Evolutionary conservation across 2,329 filamentous ascomycete species (phyloP), one percentile per base, ranked within the genome.

Genomic region (Xylaria sp.): DNA sequence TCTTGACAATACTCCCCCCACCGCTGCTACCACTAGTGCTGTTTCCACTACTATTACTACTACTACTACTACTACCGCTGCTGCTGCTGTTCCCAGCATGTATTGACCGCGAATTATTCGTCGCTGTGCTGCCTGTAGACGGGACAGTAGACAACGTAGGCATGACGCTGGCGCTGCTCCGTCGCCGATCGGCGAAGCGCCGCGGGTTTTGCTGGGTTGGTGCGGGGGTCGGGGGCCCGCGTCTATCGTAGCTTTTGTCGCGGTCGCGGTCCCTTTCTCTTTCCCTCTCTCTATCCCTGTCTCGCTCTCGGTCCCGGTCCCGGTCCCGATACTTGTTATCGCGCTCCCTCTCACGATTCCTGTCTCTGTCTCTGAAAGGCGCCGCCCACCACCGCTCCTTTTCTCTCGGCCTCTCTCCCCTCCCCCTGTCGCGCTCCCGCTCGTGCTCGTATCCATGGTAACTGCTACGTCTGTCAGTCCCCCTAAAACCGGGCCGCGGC

Each of bases 381-480:
- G 31, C 17, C 6, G 21, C 21, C 43, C 50, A 56, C 51, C 52
- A 47, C 43, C 45, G 54, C 3, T 59, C 61, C 25, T 60, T 60
- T 31, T 56, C 61, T 15, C 45, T 54, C 3, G 43, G 4, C 15
- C 56, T 51, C 17, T 60, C 51, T n/a, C n/a, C n/a, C 12, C 45
- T 45, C 23, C 46, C 58, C 15, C 49, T 17, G 2, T 57, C 59
- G 12, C 52, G 33, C 7, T 51, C 56, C 3, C 52, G 52, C 14
- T 61, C 54, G 11, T 37, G 46, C 6, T 64, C 60, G 3, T 49
- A 19, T 21, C 60, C 60, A 21, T 62, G 54, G 9, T 62, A 62
- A 25, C 54, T 61, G 12, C 56, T 43, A 47, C 60, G 53, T n/a
- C 63, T 45, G 33, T 64, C 62, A 9, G 23, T 5, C 43, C 57